Evolutionary conservation across 1,139 yeast species (phyloP), one percentile per base, ranked within the genome.

Genomic region (Torulaspora pretoriensis): DNA sequence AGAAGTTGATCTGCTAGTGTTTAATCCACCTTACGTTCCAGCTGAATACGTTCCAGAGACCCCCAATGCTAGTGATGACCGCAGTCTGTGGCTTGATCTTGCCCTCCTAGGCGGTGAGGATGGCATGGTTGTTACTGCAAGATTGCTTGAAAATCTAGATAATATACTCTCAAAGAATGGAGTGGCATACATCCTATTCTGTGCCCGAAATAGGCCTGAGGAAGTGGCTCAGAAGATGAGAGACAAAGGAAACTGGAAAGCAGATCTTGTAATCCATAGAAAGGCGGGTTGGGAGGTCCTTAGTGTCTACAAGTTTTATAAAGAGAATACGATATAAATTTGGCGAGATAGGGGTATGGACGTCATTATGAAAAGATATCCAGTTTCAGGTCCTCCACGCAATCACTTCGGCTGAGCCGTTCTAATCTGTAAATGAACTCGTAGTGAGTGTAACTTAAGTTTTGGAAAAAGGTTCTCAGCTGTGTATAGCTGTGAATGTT

Each of bases 221-320:
- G 50, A 61, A 3, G 86, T 89, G 1, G 74, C 74, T 0, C 53
- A 60, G 9, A 38, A 42, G 5, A 81, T 88, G 83, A 35, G 24
- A 9, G 48, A 56, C 23, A 38, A 46, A 1, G 55, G 58, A 10
- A 81, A 82, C 0, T 87, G 95, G 94, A 46, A 46, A 0, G 79
- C 76, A 0, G 69, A 70, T 4, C 54, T 66, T 17, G 69, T 85
- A 2, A 72, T 79, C 7, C 71, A 73, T 42, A 71, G 96, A 45
- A 86, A 85, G 57, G 96, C 97, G 0, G 97, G 97, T 0, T 88
- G 97, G 96, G 98, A 92, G 64, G 92, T 85, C n/a, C 69, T 92
- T 30, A 77, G 87, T 49, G 83, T 92, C 10, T 73, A 81, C 60
- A 71, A 75, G 50, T 81, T 83, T 51, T 59, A 49, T 9, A 70